Percentiles rank a stretch among this genome's conserved stretches.
Conservation (phyloP, 768 basidiomycete species). For the Russula compacta region DNA sequence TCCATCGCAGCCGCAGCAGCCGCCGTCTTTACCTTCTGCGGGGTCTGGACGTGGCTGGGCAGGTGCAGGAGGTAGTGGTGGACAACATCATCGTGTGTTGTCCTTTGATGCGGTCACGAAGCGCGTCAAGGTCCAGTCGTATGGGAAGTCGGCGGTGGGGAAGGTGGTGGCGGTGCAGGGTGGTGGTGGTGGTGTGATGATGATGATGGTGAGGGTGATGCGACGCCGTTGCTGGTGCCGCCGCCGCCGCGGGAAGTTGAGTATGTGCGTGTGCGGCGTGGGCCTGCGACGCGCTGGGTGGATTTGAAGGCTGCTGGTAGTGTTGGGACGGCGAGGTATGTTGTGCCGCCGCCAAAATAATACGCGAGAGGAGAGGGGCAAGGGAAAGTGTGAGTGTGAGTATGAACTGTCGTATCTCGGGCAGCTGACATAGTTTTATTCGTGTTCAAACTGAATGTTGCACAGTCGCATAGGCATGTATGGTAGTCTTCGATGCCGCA, state of each 20-base stretch:
- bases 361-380: too few relatives aligned
- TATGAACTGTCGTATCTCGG: too few relatives aligned
- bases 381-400: too few relatives aligned
- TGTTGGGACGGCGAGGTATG: conserved; percentile 1
- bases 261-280: conserved; percentile 8
- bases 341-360: not conserved
- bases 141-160: not conserved
- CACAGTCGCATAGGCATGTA: too few relatives aligned
- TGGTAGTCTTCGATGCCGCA: too few relatives aligned
- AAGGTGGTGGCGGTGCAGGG: not conserved
- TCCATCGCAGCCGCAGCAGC: not conserved
- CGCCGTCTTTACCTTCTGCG: not conserved
- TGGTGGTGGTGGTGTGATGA: not conserved
- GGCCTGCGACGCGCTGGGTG: conserved; percentile 4
- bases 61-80: not conserved
- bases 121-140: conserved; percentile 4
- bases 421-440: too few relatives aligned
- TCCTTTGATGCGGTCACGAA: conserved; percentile 1
- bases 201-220: not conserved
- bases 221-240: not conserved
- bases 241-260: conserved; percentile 9
- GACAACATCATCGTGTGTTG: conserved; percentile 13
- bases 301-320: conserved; percentile 3
- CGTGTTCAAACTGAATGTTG: too few relatives aligned
- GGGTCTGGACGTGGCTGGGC: not conserved